Base-by-base conservation (phyloP, 805 yeast species). In the Millerozyma miso region DNA sequence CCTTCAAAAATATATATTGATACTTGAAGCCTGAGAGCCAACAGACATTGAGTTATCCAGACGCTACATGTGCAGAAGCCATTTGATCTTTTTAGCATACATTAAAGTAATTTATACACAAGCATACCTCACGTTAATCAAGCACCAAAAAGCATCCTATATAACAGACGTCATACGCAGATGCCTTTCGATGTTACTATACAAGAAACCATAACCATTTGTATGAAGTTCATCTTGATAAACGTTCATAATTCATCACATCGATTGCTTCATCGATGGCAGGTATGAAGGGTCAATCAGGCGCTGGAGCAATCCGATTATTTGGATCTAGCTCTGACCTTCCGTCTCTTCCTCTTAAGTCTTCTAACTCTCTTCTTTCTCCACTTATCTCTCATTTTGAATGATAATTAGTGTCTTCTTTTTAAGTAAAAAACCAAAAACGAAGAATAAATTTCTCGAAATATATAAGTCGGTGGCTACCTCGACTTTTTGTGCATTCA, bases 311-410 rank as follows among this genome's bases (percentile, higher is more conserved):
- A 50, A 71, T 68, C 71, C 85, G 86, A 80, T 85, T 85, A 87
- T 84, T 87, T 87, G 82, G 96, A 88, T 88, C 98, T 89, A 79
- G 98, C 98, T 88, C 98, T 88, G 70, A 91, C 97, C 96, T 91
- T 91, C 97, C 98, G 97, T 86, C 98, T 88, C 96, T 91, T 91
- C 83, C 97, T 88, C 88, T 91, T 91, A 74, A 91, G 87, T 88
- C 98, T 88, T 88, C 98, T 90, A 77, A 86, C 95, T 90, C 98
- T 91, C 96, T 91, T 91, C 87, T 91, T 91, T 87, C 97, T 91
- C 98, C 97, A 90, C 86, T 90, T 90, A 79, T 86, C 83, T 84
- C 95, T 85, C 95, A 86, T 86, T 66, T 68, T 63, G 62, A 67
- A 62, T 56, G 58, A 59, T 53, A 56, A 55, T 51, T 55, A 54